These are phyloP conservation scores for Acidomyces sp. DNA, from an alignment of 495 filamentous ascomycete genomes.

Conservation along the genomic window DNA sequence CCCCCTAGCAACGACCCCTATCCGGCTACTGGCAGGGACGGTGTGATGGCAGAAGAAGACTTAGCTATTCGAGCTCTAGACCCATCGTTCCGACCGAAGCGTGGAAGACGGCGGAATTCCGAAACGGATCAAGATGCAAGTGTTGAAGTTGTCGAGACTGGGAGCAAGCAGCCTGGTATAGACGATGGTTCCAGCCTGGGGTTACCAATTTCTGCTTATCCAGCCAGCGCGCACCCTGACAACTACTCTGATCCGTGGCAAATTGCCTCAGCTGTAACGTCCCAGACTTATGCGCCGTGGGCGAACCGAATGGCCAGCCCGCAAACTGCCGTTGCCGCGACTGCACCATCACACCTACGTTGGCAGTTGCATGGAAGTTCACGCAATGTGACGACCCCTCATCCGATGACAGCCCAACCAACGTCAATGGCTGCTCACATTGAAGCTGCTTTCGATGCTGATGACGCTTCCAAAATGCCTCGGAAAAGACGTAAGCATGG, in stretches of 20 bases:
- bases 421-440: slow-evolving; percentile 31
- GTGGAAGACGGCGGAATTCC: slow-evolving; percentile 69
- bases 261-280: slow-evolving; percentile 24
- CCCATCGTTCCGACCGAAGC: slow-evolving; percentile 79
- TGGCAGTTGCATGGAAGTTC: slow-evolving; percentile 32
- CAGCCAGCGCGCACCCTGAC: slow-evolving; percentile 48
- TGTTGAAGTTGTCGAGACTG: slow-evolving; percentile 30
- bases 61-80: slow-evolving; percentile 79
- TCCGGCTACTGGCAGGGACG: slow-evolving; percentile 62
- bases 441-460: slow-evolving; percentile 38
- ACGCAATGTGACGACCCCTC: slow-evolving; percentile 50
- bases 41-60: slow-evolving; percentile 82
- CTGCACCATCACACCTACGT: slow-evolving; percentile 29
- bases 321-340: slow-evolving; percentile 23
- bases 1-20: slow-evolving; percentile 49
- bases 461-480: slow-evolving; percentile 54
- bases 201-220: slow-evolving; percentile 47
- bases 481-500: slow-evolving; percentile 57
- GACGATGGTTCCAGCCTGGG: slow-evolving; percentile 49
- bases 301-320: slow-evolving; percentile 16
- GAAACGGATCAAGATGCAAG: slow-evolving; percentile 57
- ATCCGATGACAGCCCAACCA: slow-evolving; percentile 50
- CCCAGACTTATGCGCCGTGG: slow-evolving; percentile 18
- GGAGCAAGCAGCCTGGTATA: slow-evolving; percentile 52
- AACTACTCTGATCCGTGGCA: slow-evolving; percentile 30